These are phyloP conservation scores for Agrocybe praecox DNA, from an alignment of 768 basidiomycete species.

Conservation along the genomic window DNA sequence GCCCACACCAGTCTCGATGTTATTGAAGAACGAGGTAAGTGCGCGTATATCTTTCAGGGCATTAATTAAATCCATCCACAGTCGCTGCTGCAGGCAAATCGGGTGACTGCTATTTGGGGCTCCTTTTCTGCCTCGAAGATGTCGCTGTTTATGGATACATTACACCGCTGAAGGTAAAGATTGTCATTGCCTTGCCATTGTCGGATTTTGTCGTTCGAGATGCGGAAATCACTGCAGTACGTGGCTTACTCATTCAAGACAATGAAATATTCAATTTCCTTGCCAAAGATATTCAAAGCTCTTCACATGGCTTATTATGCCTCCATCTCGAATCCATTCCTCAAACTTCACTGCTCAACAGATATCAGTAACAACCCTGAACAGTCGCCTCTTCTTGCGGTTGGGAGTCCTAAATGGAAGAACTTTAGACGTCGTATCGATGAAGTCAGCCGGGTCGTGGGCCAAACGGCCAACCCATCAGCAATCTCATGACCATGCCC, in stretches of 20 bases:
- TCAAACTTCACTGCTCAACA: conserved; percentile 57
- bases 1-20: conserved; percentile 91
- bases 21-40: conserved; percentile 87
- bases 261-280: neutral
- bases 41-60: conserved; percentile 5
- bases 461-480: conserved; percentile 35
- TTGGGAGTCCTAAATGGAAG: conserved; percentile 69
- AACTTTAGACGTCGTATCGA: conserved; percentile 73
- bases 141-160: conserved; percentile 92
- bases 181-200: conserved; percentile 77
- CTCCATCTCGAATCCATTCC: conserved; percentile 85
- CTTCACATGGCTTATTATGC: conserved; percentile 87
- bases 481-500: conserved; percentile 11
- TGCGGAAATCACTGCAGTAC: conserved; percentile 73
- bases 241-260: conserved; percentile 19
- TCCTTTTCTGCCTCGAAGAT: conserved; percentile 91
- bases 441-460: conserved; percentile 67
- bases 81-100: conserved; percentile 58
- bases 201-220: conserved; percentile 84
- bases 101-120: conserved; percentile 80
- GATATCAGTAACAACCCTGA: conserved; percentile 46
- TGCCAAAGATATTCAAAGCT: conserved; percentile 78
- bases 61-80: conserved; percentile 17
- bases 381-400: conserved; percentile 54
- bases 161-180: conserved; percentile 86